phyloP scores from a whole-genome alignment of 164 flowering plant genomes.

The Sedum album region DNA sequence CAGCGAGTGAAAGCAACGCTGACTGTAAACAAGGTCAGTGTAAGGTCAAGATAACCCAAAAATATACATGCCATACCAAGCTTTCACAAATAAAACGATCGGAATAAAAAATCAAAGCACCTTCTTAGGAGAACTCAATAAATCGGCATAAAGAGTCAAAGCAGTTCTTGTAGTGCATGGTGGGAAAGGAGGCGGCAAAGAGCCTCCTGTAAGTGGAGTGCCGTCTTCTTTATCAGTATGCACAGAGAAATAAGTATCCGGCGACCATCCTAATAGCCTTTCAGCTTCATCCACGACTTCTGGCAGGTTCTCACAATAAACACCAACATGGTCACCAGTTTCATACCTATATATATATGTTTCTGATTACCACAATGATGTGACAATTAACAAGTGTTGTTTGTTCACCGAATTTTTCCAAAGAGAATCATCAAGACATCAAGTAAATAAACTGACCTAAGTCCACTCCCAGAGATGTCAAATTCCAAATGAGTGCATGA shows the following conservation, averaged over 20 bases:
- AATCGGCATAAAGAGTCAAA: conserved; percentile 70
- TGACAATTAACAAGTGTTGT: conserved; percentile 60
- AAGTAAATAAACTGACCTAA: conserved; percentile 44
- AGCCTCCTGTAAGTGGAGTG: conserved; percentile 64
- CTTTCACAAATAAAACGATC: neutral
- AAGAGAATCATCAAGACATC: neutral
- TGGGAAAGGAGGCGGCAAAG: conserved; percentile 87
- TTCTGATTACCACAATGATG: conserved; percentile 29
- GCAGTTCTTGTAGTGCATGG: conserved; percentile 85
- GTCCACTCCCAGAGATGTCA: conserved; percentile 81
- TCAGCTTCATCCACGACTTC: conserved; percentile 83
- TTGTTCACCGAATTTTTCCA: conserved; percentile 18
- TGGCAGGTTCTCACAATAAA: conserved; percentile 56
- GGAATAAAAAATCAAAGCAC: conserved; percentile 26
- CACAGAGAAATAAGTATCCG: conserved; percentile 69
- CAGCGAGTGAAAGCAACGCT: conserved; percentile 77
- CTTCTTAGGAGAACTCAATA: conserved; percentile 93
- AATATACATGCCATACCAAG: neutral
- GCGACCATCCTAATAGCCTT: conserved; percentile 46
- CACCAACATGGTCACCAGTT: conserved; percentile 99
- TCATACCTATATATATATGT: conserved; percentile 51
- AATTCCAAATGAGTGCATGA: conserved; percentile 97
- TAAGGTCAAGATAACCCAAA: neutral
- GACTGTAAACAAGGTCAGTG: conserved; percentile 38
- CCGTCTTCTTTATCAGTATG: conserved; percentile 89